A percentile compares a stretch with the other conserved stretches of the same genome.
phyloP scores from a whole-genome alignment of 176 grass and related monocot genomes.

The Phoenix dactylifera region DNA sequence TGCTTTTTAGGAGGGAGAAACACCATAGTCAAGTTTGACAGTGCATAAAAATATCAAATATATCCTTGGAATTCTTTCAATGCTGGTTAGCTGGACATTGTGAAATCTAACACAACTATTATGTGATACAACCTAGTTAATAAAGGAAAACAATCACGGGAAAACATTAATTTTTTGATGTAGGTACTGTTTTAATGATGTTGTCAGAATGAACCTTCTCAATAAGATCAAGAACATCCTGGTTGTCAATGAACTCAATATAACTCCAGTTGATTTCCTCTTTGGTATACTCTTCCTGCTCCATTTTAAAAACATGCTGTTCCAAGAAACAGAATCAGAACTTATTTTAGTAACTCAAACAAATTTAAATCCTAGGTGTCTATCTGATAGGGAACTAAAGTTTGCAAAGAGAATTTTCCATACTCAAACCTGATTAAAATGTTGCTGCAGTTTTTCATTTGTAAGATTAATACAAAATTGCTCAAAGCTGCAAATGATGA shows the following conservation, averaged over 20 bases:
- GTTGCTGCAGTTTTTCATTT: conserved; percentile 98
- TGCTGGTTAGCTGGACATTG: no score
- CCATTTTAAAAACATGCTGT: conserved; percentile 99
- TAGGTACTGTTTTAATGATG: conserved; percentile 11
- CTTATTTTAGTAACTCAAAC: conserved; percentile 10
- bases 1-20: no score
- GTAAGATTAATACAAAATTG: conserved; percentile 99
- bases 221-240: conserved; percentile 97
- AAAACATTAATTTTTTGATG: conserved; percentile 1
- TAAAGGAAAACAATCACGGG: no score
- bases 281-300: conserved; percentile 98
- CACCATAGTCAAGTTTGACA: no score
- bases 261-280: conserved; percentile 99
- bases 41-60: no score
- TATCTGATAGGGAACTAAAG: no score
- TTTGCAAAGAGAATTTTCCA: conserved; percentile 4
- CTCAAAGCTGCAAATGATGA: conserved; percentile 61
- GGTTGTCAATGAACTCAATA: conserved; percentile 94
- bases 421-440: conserved; percentile 89
- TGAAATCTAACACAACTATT: no score
- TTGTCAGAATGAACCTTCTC: conserved; percentile 64
- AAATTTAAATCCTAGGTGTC: neutral
- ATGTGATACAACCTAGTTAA: no score
- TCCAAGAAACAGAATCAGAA: conserved; percentile 12
- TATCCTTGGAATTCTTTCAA: no score